Conservation (phyloP, 1,139 yeast genomes). For the Diutina siamensis region DNA sequence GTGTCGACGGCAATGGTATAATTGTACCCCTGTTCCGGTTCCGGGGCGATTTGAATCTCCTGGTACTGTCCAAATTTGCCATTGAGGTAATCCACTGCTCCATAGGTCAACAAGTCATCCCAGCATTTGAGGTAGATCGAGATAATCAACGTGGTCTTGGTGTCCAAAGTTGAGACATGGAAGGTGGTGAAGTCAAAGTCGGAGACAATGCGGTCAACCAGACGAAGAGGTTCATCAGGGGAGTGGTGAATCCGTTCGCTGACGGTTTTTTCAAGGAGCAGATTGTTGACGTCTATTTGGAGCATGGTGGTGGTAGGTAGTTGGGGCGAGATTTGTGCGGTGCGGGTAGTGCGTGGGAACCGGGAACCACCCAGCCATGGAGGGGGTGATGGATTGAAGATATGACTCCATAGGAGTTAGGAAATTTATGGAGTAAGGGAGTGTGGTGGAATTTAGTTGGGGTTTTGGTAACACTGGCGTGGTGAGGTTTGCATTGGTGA, state of each 20-base stretch:
- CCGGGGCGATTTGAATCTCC: constrained; percentile 19
- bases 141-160: constrained; percentile 50
- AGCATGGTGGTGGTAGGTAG: constrained; percentile 26
- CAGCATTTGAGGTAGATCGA: constrained; percentile 71
- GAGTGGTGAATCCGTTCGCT: constrained; percentile 25
- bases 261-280: constrained; percentile 31
- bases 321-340: too few relatives aligned
- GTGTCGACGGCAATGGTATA: constrained; percentile 66
- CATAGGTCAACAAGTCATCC: constrained; percentile 59
- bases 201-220: constrained; percentile 82
- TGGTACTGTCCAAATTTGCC: constrained; percentile 26
- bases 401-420: too few relatives aligned
- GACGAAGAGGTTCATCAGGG: constrained; percentile 24
- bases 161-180: constrained; percentile 77
- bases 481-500: too few relatives aligned
- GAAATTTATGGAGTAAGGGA: too few relatives aligned
- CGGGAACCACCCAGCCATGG: too few relatives aligned
- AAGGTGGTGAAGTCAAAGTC: constrained; percentile 95
- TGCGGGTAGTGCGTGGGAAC: too few relatives aligned
- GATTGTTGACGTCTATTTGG: constrained; percentile 34
- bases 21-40: constrained; percentile 70
- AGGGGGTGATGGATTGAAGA: too few relatives aligned
- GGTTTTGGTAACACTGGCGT: too few relatives aligned
- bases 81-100: constrained; percentile 37
- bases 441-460: too few relatives aligned